phyloP scores from a whole-genome alignment of 768 basidiomycete species.

The Rhizopogon vesiculosus region DNA sequence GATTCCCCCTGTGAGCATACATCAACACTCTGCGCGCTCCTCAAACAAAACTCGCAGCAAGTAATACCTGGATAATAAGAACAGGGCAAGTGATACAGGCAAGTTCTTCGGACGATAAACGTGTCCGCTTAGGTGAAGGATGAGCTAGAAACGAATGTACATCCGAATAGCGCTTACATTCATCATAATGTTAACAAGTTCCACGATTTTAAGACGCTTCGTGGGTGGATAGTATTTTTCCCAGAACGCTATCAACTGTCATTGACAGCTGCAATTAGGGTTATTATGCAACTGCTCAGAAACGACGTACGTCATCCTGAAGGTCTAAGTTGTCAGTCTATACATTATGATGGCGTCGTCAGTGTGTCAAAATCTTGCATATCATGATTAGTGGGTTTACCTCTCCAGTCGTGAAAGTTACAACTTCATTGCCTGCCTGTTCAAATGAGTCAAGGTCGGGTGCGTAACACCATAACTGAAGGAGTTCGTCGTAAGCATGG shows the following conservation, averaged over 20 bases:
- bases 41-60: background rate
- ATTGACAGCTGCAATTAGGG: slow-evolving; percentile 4
- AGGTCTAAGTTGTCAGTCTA: slow-evolving; percentile 42
- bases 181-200: slow-evolving; percentile 50
- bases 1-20: slow-evolving; percentile 47
- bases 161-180: slow-evolving; percentile 41
- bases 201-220: slow-evolving; percentile 45
- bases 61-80: slow-evolving; percentile 58
- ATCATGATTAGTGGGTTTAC: slow-evolving; percentile 33
- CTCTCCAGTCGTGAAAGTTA: slow-evolving; percentile 49
- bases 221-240: slow-evolving; percentile 49
- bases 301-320: slow-evolving; percentile 53
- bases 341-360: background rate
- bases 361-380: background rate
- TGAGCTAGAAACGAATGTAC: background rate
- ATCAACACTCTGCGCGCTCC: slow-evolving; percentile 1
- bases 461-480: slow-evolving; percentile 60
- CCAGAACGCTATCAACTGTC: slow-evolving; percentile 66
- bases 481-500: slow-evolving; percentile 58
- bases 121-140: slow-evolving; percentile 42
- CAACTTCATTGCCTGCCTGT: slow-evolving; percentile 56
- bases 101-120: slow-evolving; percentile 42
- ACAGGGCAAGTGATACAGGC: slow-evolving; percentile 58
- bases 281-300: background rate
- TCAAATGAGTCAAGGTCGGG: slow-evolving; percentile 65